Conservation (phyloP, 2,329 filamentous ascomycete species). For the Talaromyces sp. region DNA sequence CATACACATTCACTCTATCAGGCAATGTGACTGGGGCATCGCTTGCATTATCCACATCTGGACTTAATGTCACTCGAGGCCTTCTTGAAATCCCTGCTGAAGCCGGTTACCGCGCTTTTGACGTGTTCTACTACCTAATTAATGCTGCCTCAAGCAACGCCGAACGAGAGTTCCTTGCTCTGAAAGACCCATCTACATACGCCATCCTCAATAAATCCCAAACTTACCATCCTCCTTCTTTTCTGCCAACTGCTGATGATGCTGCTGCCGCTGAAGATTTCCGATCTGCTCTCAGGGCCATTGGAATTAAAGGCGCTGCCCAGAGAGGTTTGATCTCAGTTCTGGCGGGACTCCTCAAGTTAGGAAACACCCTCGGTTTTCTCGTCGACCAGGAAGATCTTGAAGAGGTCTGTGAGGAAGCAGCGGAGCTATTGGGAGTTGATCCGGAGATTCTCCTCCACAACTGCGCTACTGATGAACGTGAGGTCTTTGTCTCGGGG, state of each 20-base stretch:
- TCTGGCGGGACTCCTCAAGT: conserved; percentile 79
- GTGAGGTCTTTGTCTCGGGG: conserved; percentile 74
- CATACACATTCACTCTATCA: conserved; percentile 72
- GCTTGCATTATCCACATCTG: conserved; percentile 76
- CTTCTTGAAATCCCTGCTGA: conserved; percentile 75
- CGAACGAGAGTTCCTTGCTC: conserved; percentile 80
- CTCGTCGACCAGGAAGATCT: conserved; percentile 77
- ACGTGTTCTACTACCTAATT: conserved; percentile 95
- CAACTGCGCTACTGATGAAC: conserved; percentile 78
- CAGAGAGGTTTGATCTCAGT: conserved; percentile 80
- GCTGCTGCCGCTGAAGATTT: conserved; percentile 91
- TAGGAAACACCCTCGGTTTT: conserved; percentile 86
- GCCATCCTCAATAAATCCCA: conserved; percentile 73
- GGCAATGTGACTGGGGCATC: conserved; percentile 73
- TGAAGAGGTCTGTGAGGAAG: conserved; percentile 84
- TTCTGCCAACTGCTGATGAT: conserved; percentile 89
- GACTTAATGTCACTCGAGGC: conserved; percentile 77
- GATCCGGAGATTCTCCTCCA: conserved; percentile 76
- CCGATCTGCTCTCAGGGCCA: conserved; percentile 75
- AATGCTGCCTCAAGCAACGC: conserved; percentile 84
- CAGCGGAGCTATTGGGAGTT: conserved; percentile 76
- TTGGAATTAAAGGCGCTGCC: conserved; percentile 84
- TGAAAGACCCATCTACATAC: conserved; percentile 74
- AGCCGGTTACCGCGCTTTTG: conserved; percentile 82
- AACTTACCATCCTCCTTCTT: conserved; percentile 80